phyloP scores from a whole-genome alignment of 2,329 filamentous ascomycete species.

The Ceratocystis colombiana region DNA sequence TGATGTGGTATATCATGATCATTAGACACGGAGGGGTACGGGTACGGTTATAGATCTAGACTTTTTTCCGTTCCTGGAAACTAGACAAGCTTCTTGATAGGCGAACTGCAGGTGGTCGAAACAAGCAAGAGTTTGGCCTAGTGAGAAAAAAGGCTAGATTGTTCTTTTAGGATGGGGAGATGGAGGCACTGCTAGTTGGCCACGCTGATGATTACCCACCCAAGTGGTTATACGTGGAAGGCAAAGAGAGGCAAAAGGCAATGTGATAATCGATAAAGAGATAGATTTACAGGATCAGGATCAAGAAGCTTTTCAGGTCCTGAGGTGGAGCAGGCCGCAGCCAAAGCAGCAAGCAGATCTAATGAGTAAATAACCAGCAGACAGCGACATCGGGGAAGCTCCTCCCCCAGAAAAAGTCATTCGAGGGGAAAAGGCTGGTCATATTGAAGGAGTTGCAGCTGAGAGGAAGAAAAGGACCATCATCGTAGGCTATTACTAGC shows the following conservation, averaged over 20 bases:
- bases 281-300: slow-evolving; percentile 19
- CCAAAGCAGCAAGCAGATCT: background rate
- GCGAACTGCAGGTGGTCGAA: background rate
- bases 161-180: background rate
- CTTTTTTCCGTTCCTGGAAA: background rate
- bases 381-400: slow-evolving; percentile 13
- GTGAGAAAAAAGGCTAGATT: background rate
- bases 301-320: slow-evolving; percentile 21
- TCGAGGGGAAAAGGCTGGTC: background rate
- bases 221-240: background rate
- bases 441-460: background rate
- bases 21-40: background rate
- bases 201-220: slow-evolving; percentile 6
- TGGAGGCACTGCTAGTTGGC: background rate
- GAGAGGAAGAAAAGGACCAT: background rate
- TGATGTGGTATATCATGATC: too few relatives aligned
- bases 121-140: background rate
- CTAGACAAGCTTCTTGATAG: slow-evolving; percentile 4
- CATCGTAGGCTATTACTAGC: background rate
- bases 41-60: background rate
- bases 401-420: background rate
- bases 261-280: background rate
- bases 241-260: background rate
- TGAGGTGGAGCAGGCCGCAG: slow-evolving; percentile 4
- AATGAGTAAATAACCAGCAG: background rate